phyloP scores from a whole-genome alignment of 1,284 basidiomycete genomes.

The Sanghuangporus weigelae region DNA sequence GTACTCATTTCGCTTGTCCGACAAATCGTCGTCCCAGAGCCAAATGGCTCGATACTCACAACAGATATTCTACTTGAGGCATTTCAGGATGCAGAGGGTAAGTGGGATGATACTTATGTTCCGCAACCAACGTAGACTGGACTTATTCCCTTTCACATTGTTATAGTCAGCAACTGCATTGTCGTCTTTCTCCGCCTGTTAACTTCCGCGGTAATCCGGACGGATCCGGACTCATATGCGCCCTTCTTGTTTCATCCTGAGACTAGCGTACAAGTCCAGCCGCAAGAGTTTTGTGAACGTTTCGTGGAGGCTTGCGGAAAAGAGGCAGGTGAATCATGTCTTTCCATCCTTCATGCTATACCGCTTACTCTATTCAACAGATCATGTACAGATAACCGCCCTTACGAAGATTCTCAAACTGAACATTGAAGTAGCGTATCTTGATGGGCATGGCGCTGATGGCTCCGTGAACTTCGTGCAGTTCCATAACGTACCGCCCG shows the following conservation, averaged over 20 bases:
- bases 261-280: constrained; percentile 51
- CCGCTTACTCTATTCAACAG: constrained; percentile 30
- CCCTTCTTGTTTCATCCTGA: constrained; percentile 77
- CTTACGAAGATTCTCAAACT: constrained; percentile 64
- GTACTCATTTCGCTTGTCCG: constrained; percentile 39
- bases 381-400: constrained; percentile 82
- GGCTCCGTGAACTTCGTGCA: constrained; percentile 65
- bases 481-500: constrained; percentile 46
- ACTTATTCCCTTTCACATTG: background rate
- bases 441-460: constrained; percentile 52
- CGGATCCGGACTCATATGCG: constrained; percentile 56
- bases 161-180: constrained; percentile 61
- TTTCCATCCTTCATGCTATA: background rate
- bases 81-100: constrained; percentile 56
- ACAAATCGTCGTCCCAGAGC: constrained; percentile 36
- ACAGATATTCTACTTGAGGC: constrained; percentile 37
- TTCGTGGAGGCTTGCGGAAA: constrained; percentile 78
- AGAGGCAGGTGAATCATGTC: constrained; percentile 59
- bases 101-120: constrained; percentile 12
- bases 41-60: constrained; percentile 33
- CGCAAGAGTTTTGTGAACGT: constrained; percentile 66
- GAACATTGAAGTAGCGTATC: constrained; percentile 74
- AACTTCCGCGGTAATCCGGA: constrained; percentile 77
- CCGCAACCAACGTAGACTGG: no score
- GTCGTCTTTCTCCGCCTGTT: constrained; percentile 74